Evolutionary conservation across 2,329 filamentous ascomycete species (phyloP), one percentile per base, ranked within the genome.

Genomic region (Fonsecaea multimorphosa): DNA sequence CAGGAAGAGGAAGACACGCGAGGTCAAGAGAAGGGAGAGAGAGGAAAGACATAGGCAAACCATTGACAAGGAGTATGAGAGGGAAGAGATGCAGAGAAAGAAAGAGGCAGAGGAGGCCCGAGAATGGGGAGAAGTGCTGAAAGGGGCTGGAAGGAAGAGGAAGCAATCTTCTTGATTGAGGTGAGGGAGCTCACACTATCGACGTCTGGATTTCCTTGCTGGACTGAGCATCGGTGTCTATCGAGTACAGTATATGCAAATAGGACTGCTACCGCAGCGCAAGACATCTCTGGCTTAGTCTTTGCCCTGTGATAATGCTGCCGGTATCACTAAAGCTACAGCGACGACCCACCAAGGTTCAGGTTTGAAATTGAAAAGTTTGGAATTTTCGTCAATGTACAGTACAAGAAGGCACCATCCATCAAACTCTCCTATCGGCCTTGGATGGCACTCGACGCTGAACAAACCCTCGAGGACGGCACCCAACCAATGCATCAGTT

Each of bases 1-100:
- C 70, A 71, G 62, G 72, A 72, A 71, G 64, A 72, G 71, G 63
- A 69, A 64, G 38, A 68, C 71, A 67, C 74, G 71, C 44, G 63
- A 72, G 32, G 64, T 36, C 7, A 74, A 74, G 58, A 71, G 70
- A 53, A 74, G 78, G 66, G 80, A 79, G 70, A 68, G 74, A 29
- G 83, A 84, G 73, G 73, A 77, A 64, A 76, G 73, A 65, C 69
- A 72, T 68, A 75, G 75, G 57, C 65, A 65, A 64, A 73, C 64
- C 38, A 67, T 78, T 56, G 27, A 63, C 52, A 70, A 63, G 66
- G 67, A 71, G 58, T 77, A 73, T 61, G 75, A 78, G 60, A 73
- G 72, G 34, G 79, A 80, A 63, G 81, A 84, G 66, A 76, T 77
- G 62, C 65, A 76, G 19, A 79, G 79, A 68, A 72, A 73, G 49